Conservation (phyloP, 164 flowering plant genomes). For the Aristolochia contorta region DNA sequence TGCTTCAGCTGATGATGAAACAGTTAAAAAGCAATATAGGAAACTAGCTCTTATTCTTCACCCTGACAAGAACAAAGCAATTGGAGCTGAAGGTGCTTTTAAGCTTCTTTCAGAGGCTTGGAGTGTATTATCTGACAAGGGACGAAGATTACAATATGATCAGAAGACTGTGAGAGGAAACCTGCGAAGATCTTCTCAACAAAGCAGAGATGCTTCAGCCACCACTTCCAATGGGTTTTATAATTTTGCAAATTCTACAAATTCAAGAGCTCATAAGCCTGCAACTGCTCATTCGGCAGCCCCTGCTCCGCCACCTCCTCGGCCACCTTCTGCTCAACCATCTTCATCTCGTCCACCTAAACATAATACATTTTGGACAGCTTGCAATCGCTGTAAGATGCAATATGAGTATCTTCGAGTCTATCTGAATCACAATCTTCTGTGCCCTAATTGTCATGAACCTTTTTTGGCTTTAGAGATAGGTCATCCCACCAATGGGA, state of each 20-base stretch:
- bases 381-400: slow-evolving; percentile 62
- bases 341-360: slow-evolving; percentile 28
- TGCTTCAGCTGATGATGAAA: slow-evolving; percentile 65
- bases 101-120: slow-evolving; percentile 80
- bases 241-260: slow-evolving; percentile 28
- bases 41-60: slow-evolving; percentile 83
- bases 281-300: slow-evolving; percentile 11
- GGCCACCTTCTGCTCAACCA: slow-evolving; percentile 13
- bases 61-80: slow-evolving; percentile 86
- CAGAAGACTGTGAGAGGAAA: slow-evolving; percentile 30
- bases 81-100: slow-evolving; percentile 95
- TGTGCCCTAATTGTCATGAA: slow-evolving; percentile 62
- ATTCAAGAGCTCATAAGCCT: slow-evolving; percentile 23
- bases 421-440: slow-evolving; percentile 61
- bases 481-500: slow-evolving; percentile 25
- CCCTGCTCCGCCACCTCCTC: not conserved
- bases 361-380: slow-evolving; percentile 65
- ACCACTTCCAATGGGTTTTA: slow-evolving; percentile 43
- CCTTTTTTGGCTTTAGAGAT: slow-evolving; percentile 66
- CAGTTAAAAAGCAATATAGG: slow-evolving; percentile 62
- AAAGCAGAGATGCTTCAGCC: slow-evolving; percentile 23
- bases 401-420: slow-evolving; percentile 65
- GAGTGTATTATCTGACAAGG: slow-evolving; percentile 74
- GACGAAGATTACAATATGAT: slow-evolving; percentile 52
- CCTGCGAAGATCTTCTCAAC: slow-evolving; percentile 25